A percentile compares a stretch with the other conserved stretches of the same genome.
Conservation (phyloP, 1,139 yeast species). For the Protomyces inouyei region DNA sequence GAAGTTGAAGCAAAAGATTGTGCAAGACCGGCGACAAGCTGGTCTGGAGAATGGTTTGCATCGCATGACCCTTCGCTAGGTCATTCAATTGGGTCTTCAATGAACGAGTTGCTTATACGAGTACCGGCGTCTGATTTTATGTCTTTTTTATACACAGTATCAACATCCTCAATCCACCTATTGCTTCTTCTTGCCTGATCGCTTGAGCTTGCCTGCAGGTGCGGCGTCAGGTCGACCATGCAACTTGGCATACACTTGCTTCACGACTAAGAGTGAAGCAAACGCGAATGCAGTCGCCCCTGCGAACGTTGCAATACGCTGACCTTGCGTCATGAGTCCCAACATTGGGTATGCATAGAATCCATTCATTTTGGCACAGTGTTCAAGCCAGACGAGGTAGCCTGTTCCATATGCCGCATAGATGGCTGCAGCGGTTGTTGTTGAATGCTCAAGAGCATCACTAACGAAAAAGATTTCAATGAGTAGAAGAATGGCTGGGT, state of each 20-base stretch:
- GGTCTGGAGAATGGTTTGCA: background rate
- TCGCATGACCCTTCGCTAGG: background rate
- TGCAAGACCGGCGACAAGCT: background rate
- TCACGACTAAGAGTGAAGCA: background rate
- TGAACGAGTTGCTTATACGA: background rate
- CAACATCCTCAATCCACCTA: background rate
- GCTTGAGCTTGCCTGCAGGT: background rate
- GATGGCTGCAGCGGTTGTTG: background rate
- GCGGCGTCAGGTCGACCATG: conserved; percentile 4
- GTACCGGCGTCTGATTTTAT: background rate
- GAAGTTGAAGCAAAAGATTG: background rate
- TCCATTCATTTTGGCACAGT: conserved; percentile 16
- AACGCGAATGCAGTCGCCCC: conserved; percentile 24
- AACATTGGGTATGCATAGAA: conserved; percentile 23
- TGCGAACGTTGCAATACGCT: conserved; percentile 11
- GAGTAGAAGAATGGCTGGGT: conserved; percentile 9
- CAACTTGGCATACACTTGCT: conserved; percentile 1
- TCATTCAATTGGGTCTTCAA: background rate
- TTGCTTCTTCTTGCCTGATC: background rate
- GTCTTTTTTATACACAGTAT: background rate
- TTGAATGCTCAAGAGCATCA: conserved; percentile 7
- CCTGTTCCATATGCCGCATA: conserved; percentile 3
- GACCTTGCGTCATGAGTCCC: conserved; percentile 12
- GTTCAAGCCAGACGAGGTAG: conserved; percentile 16
- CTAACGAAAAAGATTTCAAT: conserved; percentile 10